Conservation (phyloP, 2,329 filamentous ascomycete species). For the Trichoderma brevicompactum region DNA sequence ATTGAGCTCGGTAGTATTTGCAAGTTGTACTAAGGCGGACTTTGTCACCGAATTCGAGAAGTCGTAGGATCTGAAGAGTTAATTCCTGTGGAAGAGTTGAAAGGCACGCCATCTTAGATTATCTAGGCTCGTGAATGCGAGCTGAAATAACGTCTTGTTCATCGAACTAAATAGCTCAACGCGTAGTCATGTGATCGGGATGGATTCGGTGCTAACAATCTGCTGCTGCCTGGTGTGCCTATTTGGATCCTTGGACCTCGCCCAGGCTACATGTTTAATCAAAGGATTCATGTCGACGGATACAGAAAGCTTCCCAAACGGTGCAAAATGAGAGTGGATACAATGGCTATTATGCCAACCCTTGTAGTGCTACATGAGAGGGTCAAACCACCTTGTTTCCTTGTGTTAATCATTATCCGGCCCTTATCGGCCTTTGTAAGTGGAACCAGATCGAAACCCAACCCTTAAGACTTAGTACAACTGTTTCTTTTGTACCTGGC, state of each 20-base stretch:
- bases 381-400: not conserved
- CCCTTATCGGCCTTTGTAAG: not conserved
- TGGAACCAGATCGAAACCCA: not conserved
- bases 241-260: not conserved
- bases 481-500: not conserved
- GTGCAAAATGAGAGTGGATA: not conserved
- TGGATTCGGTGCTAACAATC: not conserved
- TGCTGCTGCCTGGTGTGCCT: conserved; percentile 4
- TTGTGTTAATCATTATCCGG: not conserved
- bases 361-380: not conserved
- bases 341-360: not conserved
- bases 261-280: not conserved
- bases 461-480: not conserved
- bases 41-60: not conserved
- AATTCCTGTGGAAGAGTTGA: conserved; percentile 5
- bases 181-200: conserved; percentile 3
- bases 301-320: not conserved
- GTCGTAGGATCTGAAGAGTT: not conserved
- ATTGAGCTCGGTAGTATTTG: not conserved
- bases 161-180: conserved; percentile 2
- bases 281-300: not conserved
- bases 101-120: not conserved
- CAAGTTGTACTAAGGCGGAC: not conserved
- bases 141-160: not conserved
- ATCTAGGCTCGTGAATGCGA: not conserved